phyloP scores from a whole-genome alignment of 1,139 yeast genomes.

The Yamadazyma dendronema region DNA sequence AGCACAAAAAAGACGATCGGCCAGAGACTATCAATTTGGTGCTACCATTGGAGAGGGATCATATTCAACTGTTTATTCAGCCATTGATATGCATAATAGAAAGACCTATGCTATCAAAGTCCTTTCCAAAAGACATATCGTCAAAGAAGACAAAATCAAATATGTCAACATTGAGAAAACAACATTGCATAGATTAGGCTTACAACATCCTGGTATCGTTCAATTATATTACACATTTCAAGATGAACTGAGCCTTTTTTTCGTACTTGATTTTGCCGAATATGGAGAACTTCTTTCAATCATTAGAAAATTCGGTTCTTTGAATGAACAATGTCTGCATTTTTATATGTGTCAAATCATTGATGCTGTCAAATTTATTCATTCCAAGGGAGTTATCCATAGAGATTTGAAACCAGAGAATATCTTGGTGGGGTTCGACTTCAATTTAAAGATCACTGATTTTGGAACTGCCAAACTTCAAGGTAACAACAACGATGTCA shows the following conservation, averaged over 20 bases:
- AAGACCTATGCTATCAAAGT: constrained; percentile 73
- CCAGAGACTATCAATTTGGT: constrained; percentile 70
- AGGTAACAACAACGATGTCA: constrained; percentile 37
- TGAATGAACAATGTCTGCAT: constrained; percentile 72
- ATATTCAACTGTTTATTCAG: constrained; percentile 72
- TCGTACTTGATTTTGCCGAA: constrained; percentile 76
- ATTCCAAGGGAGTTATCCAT: constrained; percentile 81
- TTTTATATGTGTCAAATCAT: constrained; percentile 77
- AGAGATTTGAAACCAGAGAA: constrained; percentile 96
- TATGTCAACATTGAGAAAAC: constrained; percentile 78
- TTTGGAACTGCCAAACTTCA: constrained; percentile 95
- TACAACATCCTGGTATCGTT: constrained; percentile 64
- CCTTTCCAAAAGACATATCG: constrained; percentile 69
- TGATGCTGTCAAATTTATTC: constrained; percentile 86
- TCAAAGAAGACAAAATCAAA: constrained; percentile 74
- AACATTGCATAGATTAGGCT: constrained; percentile 68
- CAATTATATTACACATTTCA: constrained; percentile 77
- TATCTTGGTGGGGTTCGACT: constrained; percentile 72
- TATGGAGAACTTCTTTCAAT: constrained; percentile 72
- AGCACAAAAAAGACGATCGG: constrained; percentile 31
- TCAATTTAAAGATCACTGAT: constrained; percentile 90
- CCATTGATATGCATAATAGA: constrained; percentile 55
- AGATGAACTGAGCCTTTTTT: constrained; percentile 68
- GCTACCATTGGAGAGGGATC: constrained; percentile 79
- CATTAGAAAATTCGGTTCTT: constrained; percentile 73